phyloP scores from a whole-genome alignment of 2,329 filamentous ascomycete genomes.

The Neodidymelliopsis sp. region DNA sequence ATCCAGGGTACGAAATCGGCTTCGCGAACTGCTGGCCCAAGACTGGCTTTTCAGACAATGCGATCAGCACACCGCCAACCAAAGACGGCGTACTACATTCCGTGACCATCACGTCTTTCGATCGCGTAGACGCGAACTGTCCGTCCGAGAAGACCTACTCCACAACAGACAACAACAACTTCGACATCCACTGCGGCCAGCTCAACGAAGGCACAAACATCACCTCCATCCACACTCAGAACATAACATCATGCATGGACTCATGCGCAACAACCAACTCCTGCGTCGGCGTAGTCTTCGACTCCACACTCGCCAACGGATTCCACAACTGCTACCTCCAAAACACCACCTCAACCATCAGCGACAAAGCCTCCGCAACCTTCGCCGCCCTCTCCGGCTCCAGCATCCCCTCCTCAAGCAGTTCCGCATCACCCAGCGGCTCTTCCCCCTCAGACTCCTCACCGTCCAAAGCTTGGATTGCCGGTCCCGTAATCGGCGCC shows the following conservation, averaged over 20 bases:
- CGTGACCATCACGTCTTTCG: slow-evolving; percentile 35
- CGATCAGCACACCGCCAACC: slow-evolving; percentile 12
- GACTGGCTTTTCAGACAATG: slow-evolving; percentile 21
- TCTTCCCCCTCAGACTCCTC: slow-evolving; percentile 1
- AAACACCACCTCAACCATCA: slow-evolving; percentile 36
- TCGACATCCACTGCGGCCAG: slow-evolving; percentile 42
- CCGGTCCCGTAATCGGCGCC: slow-evolving; percentile 36
- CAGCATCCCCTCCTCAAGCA: slow-evolving; percentile 11
- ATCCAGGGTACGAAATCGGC: slow-evolving; percentile 36
- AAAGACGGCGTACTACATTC: slow-evolving; percentile 32
- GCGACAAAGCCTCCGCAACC: slow-evolving; percentile 24
- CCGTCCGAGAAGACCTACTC: slow-evolving; percentile 24
- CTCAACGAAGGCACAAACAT: slow-evolving; percentile 41
- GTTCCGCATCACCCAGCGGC: slow-evolving; percentile 1
- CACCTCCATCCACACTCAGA: slow-evolving; percentile 35
- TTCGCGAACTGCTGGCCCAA: slow-evolving; percentile 47
- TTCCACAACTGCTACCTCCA: slow-evolving; percentile 46
- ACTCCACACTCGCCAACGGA: slow-evolving; percentile 31
- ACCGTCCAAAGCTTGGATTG: slow-evolving; percentile 44
- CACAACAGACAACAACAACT: slow-evolving; percentile 24
- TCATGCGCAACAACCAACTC: slow-evolving; percentile 33
- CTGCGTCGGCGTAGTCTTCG: slow-evolving; percentile 40
- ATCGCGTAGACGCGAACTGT: slow-evolving; percentile 31
- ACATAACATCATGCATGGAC: slow-evolving; percentile 42
- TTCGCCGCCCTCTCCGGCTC: slow-evolving; percentile 30